phyloP scores from a whole-genome alignment of 2,329 filamentous ascomycete species.

The Colletotrichum tabaci region DNA sequence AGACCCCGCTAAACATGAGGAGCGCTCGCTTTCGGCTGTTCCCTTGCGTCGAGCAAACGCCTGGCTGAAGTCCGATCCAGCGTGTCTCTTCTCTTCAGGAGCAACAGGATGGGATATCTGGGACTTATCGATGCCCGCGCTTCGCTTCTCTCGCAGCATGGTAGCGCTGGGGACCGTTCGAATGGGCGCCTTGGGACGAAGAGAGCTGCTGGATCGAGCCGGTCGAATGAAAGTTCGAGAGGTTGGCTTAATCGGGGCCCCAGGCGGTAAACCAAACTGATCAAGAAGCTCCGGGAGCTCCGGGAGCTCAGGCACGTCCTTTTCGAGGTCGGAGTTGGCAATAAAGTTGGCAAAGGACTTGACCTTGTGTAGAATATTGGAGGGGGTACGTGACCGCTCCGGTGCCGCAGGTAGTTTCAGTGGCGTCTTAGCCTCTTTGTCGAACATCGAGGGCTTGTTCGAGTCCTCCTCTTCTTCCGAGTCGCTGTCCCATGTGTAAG shows the following conservation, averaged over 20 bases:
- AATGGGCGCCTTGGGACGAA: slow-evolving; percentile 23
- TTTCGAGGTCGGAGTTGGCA: slow-evolving; percentile 21
- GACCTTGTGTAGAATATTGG: slow-evolving; percentile 38
- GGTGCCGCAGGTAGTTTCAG: neutral
- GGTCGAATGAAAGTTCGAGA: slow-evolving; percentile 29
- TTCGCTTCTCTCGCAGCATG: slow-evolving; percentile 39
- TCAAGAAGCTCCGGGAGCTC: slow-evolving; percentile 30
- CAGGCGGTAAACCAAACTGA: slow-evolving; percentile 34
- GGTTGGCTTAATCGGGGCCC: slow-evolving; percentile 5
- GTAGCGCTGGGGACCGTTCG: slow-evolving; percentile 30
- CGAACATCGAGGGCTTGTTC: slow-evolving; percentile 6
- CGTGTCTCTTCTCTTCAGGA: slow-evolving; percentile 32
- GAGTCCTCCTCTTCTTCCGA: slow-evolving; percentile 27
- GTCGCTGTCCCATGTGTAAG: slow-evolving; percentile 38
- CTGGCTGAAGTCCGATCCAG: slow-evolving; percentile 28
- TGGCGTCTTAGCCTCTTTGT: neutral
- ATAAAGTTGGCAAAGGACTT: slow-evolving; percentile 39
- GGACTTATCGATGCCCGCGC: slow-evolving; percentile 31
- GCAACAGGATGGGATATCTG: slow-evolving; percentile 37
- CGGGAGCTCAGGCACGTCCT: slow-evolving; percentile 30
- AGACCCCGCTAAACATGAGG: neutral
- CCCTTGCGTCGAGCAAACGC: slow-evolving; percentile 12
- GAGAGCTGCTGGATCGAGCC: slow-evolving; percentile 29
- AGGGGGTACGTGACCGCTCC: slow-evolving; percentile 28
- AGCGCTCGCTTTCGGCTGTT: slow-evolving; percentile 10